phyloP scores from a whole-genome alignment of 2,329 filamentous ascomycete species.

The Akanthomyces lecanii region DNA sequence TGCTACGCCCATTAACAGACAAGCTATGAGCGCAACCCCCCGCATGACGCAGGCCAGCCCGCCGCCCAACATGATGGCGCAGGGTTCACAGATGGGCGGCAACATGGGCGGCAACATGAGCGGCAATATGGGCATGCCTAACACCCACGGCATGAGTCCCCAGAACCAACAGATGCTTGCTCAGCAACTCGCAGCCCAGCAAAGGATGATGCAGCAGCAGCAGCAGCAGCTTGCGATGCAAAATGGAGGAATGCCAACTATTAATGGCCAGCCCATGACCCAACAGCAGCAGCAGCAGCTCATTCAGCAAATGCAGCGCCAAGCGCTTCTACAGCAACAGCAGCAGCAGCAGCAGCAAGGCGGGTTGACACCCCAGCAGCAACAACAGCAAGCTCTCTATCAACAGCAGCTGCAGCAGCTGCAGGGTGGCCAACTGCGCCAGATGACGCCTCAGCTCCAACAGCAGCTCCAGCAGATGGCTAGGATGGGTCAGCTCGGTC shows the following conservation, averaged over 20 bases:
- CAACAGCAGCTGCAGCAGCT: conserved; percentile 40
- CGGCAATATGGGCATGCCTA: conserved; percentile 48
- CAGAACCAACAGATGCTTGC: conserved; percentile 37
- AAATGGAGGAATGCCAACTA: conserved; percentile 21
- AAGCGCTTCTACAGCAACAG: conserved; percentile 27
- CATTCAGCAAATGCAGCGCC: conserved; percentile 36
- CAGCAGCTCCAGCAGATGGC: conserved; percentile 36
- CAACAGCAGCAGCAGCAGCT: conserved; percentile 36
- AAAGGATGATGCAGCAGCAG: conserved; percentile 41
- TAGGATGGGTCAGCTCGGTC: conserved; percentile 28
- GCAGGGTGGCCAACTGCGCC: conserved; percentile 32
- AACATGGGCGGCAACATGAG: conserved; percentile 41
- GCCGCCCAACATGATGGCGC: conserved; percentile 55
- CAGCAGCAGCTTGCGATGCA: conserved; percentile 28
- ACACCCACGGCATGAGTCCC: conserved; percentile 40
- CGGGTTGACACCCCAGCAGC: conserved; percentile 38
- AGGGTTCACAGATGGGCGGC: conserved; percentile 51
- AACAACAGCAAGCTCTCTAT: conserved; percentile 42
- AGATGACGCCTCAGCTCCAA: conserved; percentile 37
- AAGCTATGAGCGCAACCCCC: conserved; percentile 52
- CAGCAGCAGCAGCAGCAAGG: conserved; percentile 28
- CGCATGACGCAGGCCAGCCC: conserved; percentile 61
- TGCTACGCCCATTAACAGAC: conserved; percentile 53
- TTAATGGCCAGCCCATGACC: conserved; percentile 35
- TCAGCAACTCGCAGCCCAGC: conserved; percentile 46